Evolutionary conservation across 306 rosid species (phyloP), one percentile per base, ranked within the genome.

Genomic region (Trifolium repens): DNA sequence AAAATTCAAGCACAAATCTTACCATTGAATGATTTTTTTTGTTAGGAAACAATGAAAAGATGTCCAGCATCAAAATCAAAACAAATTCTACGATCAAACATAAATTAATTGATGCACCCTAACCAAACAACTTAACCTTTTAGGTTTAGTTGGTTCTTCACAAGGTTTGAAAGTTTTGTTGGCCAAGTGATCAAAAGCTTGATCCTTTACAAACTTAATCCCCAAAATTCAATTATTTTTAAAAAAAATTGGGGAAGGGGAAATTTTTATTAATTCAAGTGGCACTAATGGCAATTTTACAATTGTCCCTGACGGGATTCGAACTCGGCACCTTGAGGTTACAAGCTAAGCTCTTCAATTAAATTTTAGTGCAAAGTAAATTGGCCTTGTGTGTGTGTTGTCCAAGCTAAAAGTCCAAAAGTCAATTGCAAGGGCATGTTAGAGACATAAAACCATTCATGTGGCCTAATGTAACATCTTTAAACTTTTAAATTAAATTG

Each of bases 1-100:
- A 74, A 81, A 81, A 83, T 57, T 63, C 69, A 73, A 80, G 69
- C 54, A 32, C 35, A 30, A 53, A 72, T 9, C 39, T 54, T 52
- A 78, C 59, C 55, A 24, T 54, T 54, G 52, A 69, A 84, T 27
- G 49, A 8, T 42, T 13, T 26, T 32, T 27, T 50, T 46, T 16
- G 37, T 67, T 22, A 39, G 69, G 75, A 64, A 66, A 7, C 40
- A 63, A 42, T 67, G 35, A 57, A 46, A 63, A 49, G 72, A 60
- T 66, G 61, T 57, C 74, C 53, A 58, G 24, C 53, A 70, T 50
- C 27, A 49, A 74, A 59, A 69, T 80, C 12, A 49, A 52, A 35
- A 60, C 35, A 70, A 54, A 68, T 26, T 7, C 46, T 22, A 46
- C 50, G 57, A 59, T 49, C 17, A 42, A 64, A 39, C 66, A 76